Percentiles rank a stretch among this genome's conserved stretches.
Evolutionary conservation across 352 stramenopile species (phyloP).

Genomic region (Halophytophthora batemanensis): DNA sequence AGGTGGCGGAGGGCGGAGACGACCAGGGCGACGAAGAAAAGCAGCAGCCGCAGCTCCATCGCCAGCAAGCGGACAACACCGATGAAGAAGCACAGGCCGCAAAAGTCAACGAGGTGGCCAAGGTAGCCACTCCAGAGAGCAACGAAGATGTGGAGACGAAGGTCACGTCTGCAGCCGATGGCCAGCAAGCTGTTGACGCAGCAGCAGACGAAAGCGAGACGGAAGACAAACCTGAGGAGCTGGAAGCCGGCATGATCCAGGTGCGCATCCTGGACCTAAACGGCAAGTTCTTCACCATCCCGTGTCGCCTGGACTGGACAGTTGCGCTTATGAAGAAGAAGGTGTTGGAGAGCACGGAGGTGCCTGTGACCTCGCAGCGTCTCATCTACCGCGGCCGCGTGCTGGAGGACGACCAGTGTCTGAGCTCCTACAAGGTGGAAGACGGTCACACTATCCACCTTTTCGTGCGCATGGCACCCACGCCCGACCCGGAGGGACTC

Average conservation of each 20-base stretch:
- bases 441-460: slow-evolving; percentile 90
- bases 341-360: slow-evolving; percentile 69
- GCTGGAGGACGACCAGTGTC: slow-evolving; percentile 71
- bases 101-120: slow-evolving; percentile 11
- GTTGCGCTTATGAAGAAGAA: slow-evolving; percentile 67
- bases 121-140: slow-evolving; percentile 4
- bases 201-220: slow-evolving; percentile 3
- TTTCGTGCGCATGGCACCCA: slow-evolving; percentile 75
- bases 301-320: slow-evolving; percentile 60
- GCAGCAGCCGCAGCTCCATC: slow-evolving; percentile 17
- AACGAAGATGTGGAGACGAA: slow-evolving; percentile 13
- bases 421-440: slow-evolving; percentile 88
- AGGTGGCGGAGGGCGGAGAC: slow-evolving; percentile 17
- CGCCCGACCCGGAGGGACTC: slow-evolving; percentile 55
- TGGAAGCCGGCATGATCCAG: slow-evolving; percentile 40
- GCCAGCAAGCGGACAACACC: slow-evolving; percentile 17
- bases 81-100: slow-evolving; percentile 5
- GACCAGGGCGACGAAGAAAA: slow-evolving; percentile 22
- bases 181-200: slow-evolving; percentile 9
- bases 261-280: slow-evolving; percentile 83
- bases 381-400: slow-evolving; percentile 91
- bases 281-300: slow-evolving; percentile 82
- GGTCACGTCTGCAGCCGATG: not conserved
- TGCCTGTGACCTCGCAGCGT: slow-evolving; percentile 69
- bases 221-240: slow-evolving; percentile 8